Percentiles rank a stretch among this genome's conserved stretches.
phyloP scores from a whole-genome alignment of 2,329 filamentous ascomycete genomes.

The Pseudopyricularia cyperi region DNA sequence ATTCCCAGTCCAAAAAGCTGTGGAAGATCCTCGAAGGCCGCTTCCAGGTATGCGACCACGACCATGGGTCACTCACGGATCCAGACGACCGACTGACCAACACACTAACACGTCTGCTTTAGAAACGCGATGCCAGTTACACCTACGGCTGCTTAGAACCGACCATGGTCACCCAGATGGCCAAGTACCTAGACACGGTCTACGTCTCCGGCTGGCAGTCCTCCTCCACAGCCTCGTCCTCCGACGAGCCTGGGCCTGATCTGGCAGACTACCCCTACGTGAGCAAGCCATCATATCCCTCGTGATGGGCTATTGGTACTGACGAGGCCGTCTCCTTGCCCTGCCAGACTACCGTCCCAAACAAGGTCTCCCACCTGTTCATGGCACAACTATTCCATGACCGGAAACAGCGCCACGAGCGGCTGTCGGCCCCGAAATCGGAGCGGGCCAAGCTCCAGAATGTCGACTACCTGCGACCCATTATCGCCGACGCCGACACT shows the following conservation, averaged over 20 bases:
- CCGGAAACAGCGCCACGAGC: conserved; percentile 95
- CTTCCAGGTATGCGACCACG: conserved; percentile 52
- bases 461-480: conserved; percentile 87
- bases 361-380: conserved; percentile 96
- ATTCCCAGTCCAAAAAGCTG: conserved; percentile 81
- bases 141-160: conserved; percentile 97
- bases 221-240: conserved; percentile 87
- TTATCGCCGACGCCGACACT: conserved; percentile 93
- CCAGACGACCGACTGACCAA: background rate
- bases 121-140: conserved; percentile 62
- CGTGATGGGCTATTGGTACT: background rate
- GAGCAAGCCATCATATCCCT: conserved; percentile 30
- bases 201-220: conserved; percentile 99
- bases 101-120: background rate
- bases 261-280: conserved; percentile 87
- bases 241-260: conserved; percentile 94
- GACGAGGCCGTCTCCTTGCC: background rate
- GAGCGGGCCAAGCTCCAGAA: conserved; percentile 64
- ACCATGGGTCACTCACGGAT: too few relatives aligned
- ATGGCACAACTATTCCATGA: conserved; percentile 99
- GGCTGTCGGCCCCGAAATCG: conserved; percentile 60
- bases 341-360: conserved; percentile 79
- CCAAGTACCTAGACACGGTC: conserved; percentile 94
- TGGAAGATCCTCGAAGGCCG: conserved; percentile 80
- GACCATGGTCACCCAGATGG: conserved; percentile 98